phyloP scores from a whole-genome alignment of 305 asterid genomes.

The Fraxinus dipetala region DNA sequence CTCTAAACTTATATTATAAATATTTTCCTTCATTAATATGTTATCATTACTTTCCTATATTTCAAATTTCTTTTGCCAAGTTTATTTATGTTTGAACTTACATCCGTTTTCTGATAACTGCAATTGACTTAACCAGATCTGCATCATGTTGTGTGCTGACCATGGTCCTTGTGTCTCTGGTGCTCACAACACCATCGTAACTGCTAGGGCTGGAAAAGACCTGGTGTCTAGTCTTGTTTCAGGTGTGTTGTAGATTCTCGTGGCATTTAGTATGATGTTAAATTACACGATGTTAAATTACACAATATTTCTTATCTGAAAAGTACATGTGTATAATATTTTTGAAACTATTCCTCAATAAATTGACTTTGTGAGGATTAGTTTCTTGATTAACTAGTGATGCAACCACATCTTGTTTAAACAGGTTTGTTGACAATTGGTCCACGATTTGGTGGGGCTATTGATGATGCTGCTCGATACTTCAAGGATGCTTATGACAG shows the following conservation, averaged over 20 bases:
- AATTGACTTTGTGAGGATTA: neutral
- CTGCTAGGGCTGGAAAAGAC: slow-evolving; percentile 98
- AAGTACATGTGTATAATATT: neutral
- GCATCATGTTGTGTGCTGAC: slow-evolving; percentile 95
- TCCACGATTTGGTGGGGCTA: slow-evolving; percentile 32
- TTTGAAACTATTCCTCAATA: neutral
- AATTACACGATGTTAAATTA: neutral
- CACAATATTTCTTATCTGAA: neutral
- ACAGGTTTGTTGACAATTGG: slow-evolving; percentile 51
- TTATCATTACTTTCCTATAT: neutral
- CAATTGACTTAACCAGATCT: slow-evolving; percentile 47
- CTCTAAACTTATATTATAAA: neutral
- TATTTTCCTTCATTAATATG: neutral
- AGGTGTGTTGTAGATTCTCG: slow-evolving; percentile 35
- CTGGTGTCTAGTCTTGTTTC: slow-evolving; percentile 94
- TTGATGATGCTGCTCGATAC: slow-evolving; percentile 57
- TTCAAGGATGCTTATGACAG: slow-evolving; percentile 96
- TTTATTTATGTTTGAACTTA: neutral
- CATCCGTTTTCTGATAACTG: neutral
- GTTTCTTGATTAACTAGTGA: neutral
- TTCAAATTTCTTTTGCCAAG: neutral
- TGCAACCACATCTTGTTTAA: slow-evolving; percentile 1
- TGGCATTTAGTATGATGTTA: neutral
- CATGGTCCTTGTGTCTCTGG: slow-evolving; percentile 99
- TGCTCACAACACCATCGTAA: slow-evolving; percentile 94